Evolutionary conservation across 495 filamentous ascomycete genomes (phyloP).

Genomic region (Podospora australis): DNA sequence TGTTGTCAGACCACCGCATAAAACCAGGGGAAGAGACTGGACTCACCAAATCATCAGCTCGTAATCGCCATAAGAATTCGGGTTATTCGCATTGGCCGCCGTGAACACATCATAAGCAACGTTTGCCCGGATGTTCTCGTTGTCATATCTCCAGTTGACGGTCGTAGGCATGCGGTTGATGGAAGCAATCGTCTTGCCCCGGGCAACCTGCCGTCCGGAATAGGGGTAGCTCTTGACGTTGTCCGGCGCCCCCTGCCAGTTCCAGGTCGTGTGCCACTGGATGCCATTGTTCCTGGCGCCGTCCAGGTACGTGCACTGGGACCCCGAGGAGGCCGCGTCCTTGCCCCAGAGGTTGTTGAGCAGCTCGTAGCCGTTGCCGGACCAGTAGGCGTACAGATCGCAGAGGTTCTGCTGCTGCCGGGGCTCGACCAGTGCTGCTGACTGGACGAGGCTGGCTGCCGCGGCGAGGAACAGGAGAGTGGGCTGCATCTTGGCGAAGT

Average conservation of each 20-base stretch:
- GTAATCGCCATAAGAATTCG: constrained; percentile 40
- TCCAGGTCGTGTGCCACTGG: constrained; percentile 37
- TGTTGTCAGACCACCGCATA: not conserved
- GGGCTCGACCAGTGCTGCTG: not conserved
- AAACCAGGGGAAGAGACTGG: not conserved
- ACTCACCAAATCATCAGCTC: constrained; percentile 48
- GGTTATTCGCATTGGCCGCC: constrained; percentile 38
- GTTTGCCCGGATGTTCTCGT: constrained; percentile 36
- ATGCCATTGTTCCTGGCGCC: constrained; percentile 24
- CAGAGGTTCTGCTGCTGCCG: constrained; percentile 26
- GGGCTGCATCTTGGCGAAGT: not conserved
- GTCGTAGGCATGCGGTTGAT: constrained; percentile 34
- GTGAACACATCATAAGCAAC: constrained; percentile 48
- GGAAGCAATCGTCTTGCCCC: constrained; percentile 24
- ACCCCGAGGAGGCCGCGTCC: constrained; percentile 28
- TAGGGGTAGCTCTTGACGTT: constrained; percentile 44
- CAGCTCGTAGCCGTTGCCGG: constrained; percentile 32
- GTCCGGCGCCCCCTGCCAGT: constrained; percentile 34
- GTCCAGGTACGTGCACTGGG: constrained; percentile 39
- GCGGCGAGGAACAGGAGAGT: constrained; percentile 3
- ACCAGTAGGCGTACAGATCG: constrained; percentile 33
- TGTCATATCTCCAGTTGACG: constrained; percentile 36
- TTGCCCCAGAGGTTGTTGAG: constrained; percentile 46
- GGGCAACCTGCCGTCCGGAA: constrained; percentile 22
- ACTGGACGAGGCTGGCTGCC: not conserved